Base-by-base conservation (phyloP, 192 early-diverging fungal genomes). In the Coemansia sp. region DNA sequence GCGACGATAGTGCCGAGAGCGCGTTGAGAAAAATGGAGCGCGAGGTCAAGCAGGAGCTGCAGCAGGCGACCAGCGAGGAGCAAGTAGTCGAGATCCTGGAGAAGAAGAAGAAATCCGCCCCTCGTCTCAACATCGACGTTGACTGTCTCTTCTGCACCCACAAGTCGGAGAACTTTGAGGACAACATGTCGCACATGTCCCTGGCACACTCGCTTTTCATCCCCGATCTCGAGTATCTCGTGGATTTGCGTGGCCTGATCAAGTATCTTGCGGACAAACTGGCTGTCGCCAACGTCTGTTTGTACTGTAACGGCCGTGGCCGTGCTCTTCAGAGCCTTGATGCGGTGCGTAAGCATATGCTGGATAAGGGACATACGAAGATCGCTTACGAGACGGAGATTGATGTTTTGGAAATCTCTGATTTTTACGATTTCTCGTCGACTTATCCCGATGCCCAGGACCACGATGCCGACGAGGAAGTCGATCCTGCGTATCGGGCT, bases 61-160 rank as follows among this genome's bases (percentile, higher is more conserved):
- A 71, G 54, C 57, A 60, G 42, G 82, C 77, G 14, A 78, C 80
- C 18, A 85, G 83, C 49, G 83, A 87, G 60, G 74, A 77, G 28
- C 83, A 89, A 46, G 81, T 94, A 61, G 72, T 90, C 18, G 75
- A 84, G 64, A 85, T 86, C 30, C 84, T 99, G 51, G 91, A 93
- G 56, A 85, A 89, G 71, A 97, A 97, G 74, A 91, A 90, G 65
- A 86, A 83, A 11, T 59, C 83, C 0, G 78, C 91, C 10, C 64
- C 77, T 19, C 85, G 87, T 55, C 83, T 99, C 3, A 74, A 85
- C 14, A 82, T 83, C 2, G 78, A 80, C 34, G 36, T 57, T 0
- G 94, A 97, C 70, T 99, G 97, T 82, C 83, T 99, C 46, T 99
- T 99, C 84, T 99, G 97, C 81, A 64, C 83, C 19, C 83, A 88